phyloP scores from a whole-genome alignment of 768 basidiomycete species.

The Daedaleopsis nitida region DNA sequence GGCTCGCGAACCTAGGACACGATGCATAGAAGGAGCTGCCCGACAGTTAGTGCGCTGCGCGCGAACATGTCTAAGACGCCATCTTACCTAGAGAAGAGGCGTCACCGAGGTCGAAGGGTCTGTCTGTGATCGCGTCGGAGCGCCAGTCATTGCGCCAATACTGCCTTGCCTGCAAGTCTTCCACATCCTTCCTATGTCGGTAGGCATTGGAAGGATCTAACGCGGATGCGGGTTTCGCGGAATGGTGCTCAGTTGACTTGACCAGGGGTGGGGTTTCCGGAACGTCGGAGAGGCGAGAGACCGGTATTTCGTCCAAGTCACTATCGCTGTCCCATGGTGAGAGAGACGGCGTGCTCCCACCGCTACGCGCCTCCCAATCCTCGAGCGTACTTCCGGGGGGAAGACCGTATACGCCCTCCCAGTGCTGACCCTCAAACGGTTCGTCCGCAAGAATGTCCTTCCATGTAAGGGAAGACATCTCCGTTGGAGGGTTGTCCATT shows the following conservation, averaged over 20 bases:
- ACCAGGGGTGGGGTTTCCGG: constrained; percentile 4
- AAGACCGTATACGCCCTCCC: constrained; percentile 70
- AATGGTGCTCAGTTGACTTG: neutral
- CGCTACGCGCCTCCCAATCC: constrained; percentile 47
- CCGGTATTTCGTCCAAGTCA: constrained; percentile 20
- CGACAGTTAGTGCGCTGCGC: neutral
- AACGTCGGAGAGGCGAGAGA: constrained; percentile 17
- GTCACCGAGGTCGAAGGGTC: constrained; percentile 64
- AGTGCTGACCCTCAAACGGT: constrained; percentile 84
- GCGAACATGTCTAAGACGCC: neutral
- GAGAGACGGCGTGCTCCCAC: constrained; percentile 66
- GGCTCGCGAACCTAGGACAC: constrained; percentile 39
- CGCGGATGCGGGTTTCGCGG: neutral
- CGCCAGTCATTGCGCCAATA: constrained; percentile 77
- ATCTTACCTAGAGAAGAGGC: constrained; percentile 70
- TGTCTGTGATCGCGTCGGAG: constrained; percentile 42
- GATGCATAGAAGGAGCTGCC: constrained; percentile 49
- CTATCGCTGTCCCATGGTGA: constrained; percentile 47
- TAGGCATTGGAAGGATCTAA: constrained; percentile 30
- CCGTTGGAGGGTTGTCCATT: constrained; percentile 44
- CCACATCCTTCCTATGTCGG: constrained; percentile 56
- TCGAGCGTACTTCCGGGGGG: constrained; percentile 49
- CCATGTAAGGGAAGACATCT: constrained; percentile 62
- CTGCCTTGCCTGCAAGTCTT: constrained; percentile 61
- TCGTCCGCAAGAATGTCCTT: constrained; percentile 78